Base-by-base conservation (phyloP, 176 grass and related monocot species). In the Coix lacrymajobi region DNA sequence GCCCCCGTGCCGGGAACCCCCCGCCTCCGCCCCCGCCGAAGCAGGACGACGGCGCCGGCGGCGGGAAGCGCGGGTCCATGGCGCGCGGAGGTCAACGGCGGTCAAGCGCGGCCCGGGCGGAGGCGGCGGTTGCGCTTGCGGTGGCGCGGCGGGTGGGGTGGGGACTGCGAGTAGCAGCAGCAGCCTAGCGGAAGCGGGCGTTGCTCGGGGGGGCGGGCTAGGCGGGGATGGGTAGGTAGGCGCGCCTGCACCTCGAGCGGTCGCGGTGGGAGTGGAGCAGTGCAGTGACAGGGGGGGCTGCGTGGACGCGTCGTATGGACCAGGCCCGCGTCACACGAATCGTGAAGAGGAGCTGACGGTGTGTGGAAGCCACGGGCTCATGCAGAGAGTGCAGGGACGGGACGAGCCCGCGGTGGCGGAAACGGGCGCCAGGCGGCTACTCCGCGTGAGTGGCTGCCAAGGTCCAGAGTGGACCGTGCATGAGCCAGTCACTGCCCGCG, bases 41-140 rank as follows among this genome's bases (percentile, higher is more conserved):
- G 28, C 79, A 75, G 26, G 76, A 68, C 19, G 91, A 80, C 40
- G 87, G 87, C 66, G 89, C 62, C 36, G 69, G 94, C 1, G 86
- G 83, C 33, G 73, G 86, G 66, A 85, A 77, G 26, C 84, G 83
- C 19, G 79, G 76, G 56, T 90, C 94, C 84, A 92, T 93, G 7
- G 26, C 19, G 9, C 8, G 28, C 82, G 16, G 24, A 16, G 54
- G 66, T 80, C 69, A 66, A 68, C 69, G 69, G 22, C 0, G 52
- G 66, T 80, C 69, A 66, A 68, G n/a, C 69, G 75, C 41, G 2
- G 8, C 7, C 20, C 19, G 0, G 43, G 41, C 37, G 34, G 34
- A 6, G 34, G 36, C 51, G 43, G 71, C 44, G 39, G 3, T 24
- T 8, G 70, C 9, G 54, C 10, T 41, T 39, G 72, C 31, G 10